phyloP scores from a whole-genome alignment of 768 basidiomycete species.

The Russula vinacea region DNA sequence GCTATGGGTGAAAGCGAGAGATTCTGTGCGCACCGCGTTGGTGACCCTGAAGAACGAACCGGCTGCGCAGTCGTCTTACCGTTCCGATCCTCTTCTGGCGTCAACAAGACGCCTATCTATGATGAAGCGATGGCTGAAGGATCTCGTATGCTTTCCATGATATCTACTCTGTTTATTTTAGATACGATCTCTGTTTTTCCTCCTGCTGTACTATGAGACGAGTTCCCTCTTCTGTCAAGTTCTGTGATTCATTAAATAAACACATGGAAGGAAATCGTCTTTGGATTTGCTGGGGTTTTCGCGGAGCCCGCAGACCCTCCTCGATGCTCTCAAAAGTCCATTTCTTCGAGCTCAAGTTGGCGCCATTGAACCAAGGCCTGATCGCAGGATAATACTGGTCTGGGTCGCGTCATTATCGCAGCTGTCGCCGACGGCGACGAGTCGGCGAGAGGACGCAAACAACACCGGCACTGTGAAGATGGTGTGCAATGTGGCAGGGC shows the following conservation, averaged over 20 bases:
- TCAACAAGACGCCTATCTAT: neutral
- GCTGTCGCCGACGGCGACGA: constrained; percentile 43
- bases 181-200: no score
- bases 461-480: no score
- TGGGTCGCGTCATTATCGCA: no score
- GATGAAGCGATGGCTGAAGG: neutral
- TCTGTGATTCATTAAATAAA: no score
- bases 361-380: constrained; percentile 64
- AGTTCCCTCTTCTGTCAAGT: no score
- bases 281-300: no score
- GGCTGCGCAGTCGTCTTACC: neutral
- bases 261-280: no score
- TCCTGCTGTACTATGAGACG: no score
- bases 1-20: neutral
- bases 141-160: neutral
- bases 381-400: constrained; percentile 57
- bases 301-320: constrained; percentile 31
- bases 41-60: neutral
- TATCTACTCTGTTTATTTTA: no score
- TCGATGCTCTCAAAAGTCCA: constrained; percentile 50
- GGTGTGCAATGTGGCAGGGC: no score
- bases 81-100: no score
- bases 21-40: neutral
- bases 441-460: no score
- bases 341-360: constrained; percentile 39